Percentiles rank a stretch among this genome's conserved stretches.
Conservation (phyloP, 2,329 filamentous ascomycete species). For the Colletotrichum destructivum region DNA sequence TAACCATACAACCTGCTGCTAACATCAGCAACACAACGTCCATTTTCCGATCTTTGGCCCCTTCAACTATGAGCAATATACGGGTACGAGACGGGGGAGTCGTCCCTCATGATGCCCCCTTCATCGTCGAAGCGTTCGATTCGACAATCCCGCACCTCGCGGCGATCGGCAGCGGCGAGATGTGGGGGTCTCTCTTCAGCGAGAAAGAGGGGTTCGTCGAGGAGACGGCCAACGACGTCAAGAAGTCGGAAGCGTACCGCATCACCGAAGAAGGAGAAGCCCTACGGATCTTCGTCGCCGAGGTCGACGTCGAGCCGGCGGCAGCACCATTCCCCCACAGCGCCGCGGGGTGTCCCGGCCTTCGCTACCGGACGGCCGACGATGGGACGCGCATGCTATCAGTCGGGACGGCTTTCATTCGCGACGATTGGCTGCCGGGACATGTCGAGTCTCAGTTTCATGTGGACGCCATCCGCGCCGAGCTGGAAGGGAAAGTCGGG, state of each 20-base stretch:
- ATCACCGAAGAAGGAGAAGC: conserved; percentile 44
- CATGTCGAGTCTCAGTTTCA: conserved; percentile 35
- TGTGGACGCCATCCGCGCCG: background rate
- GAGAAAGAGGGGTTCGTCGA: conserved; percentile 45
- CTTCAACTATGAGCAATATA: conserved; percentile 14
- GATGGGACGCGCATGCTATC: conserved; percentile 15
- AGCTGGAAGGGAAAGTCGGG: conserved; percentile 23
- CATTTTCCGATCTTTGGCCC: background rate
- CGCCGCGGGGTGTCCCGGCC: background rate
- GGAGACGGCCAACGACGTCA: conserved; percentile 44
- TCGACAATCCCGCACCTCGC: conserved; percentile 49
- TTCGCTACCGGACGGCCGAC: conserved; percentile 16
- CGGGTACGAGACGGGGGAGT: conserved; percentile 46
- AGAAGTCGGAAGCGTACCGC: conserved; percentile 47
- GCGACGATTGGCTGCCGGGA: conserved; percentile 35
- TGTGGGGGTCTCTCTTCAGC: conserved; percentile 50
- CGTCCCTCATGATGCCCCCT: conserved; percentile 47
- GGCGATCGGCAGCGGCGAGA: conserved; percentile 47
- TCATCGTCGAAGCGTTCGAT: conserved; percentile 51
- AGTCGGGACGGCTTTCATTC: conserved; percentile 24
- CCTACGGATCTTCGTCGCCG: conserved; percentile 49
- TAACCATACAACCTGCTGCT: background rate
- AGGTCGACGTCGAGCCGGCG: conserved; percentile 44
- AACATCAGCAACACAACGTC: background rate
- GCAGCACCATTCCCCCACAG: background rate